Evolutionary conservation across 176 grass and related monocot genomes (phyloP), one percentile per base, ranked within the genome.

Genomic region (Cenchrus purpureus): DNA sequence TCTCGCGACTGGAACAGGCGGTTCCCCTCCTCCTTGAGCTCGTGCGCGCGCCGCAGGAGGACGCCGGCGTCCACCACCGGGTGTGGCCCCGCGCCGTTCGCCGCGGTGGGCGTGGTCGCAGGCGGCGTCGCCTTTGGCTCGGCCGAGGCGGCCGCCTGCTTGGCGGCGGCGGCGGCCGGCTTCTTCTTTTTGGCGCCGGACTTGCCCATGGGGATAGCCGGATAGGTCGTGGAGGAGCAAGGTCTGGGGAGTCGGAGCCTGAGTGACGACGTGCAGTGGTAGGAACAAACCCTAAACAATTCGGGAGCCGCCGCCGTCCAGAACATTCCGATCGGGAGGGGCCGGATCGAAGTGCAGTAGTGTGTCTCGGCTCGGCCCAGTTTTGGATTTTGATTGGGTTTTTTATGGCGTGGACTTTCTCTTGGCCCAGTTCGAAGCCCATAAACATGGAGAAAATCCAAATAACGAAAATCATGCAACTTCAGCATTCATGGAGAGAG

Each of bases 21-120:
- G 86, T 99, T 99, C 37, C 97, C 97, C 43, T 96, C 91, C 85
- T 99, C 93, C 86, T 99, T 99, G 60, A 99, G 91, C 74, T 91
- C 93, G 83, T 99, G 93, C 12, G 97, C 97, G 42, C 93, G 86
- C 31, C 83, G 90, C 60, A 96, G 76, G 77, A 96, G 91, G 52
- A 84, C 77, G 19, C 66, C 89, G 0, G 71, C 20, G 74, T 92
- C 93, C 82, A 89, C 91, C 73, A 80, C 79, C 69, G 72, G 64
- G 52, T 79, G 79, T 43, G 51, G 45, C 68, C 43, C 54, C 37
- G 44, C 77, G 71, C 81, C 82, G 72, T 81, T 88, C 1, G 71
- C 60, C 13, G 56, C 76, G 32, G 86, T 71, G 4, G 51, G 4
- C 57, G 50, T 10, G 60, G 48, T 2, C 16, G 52, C 51, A 1